These are phyloP conservation scores for Macrotyloma uniflorum DNA, from an alignment of 306 rosid genomes.

Conservation along the genomic window DNA sequence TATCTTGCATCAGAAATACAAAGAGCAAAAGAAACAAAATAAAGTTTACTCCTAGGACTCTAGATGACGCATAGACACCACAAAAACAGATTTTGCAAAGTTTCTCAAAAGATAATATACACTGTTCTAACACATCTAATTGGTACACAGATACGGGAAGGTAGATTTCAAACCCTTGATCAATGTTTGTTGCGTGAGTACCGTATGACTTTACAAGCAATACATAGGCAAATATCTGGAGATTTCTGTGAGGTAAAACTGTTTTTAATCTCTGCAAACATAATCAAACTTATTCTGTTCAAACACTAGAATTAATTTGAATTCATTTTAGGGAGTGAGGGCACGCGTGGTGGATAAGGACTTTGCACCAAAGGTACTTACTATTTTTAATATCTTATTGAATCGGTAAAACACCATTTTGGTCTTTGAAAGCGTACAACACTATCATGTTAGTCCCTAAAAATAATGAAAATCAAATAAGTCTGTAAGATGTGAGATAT, in stretches of 20 bases:
- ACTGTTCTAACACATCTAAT: background rate
- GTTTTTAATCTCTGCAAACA: background rate
- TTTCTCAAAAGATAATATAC: too few relatives aligned
- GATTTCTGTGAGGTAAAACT: constrained; percentile 82
- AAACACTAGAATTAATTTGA: constrained; percentile 31
- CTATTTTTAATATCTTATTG: background rate
- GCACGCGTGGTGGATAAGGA: constrained; percentile 87
- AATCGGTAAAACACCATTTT: too few relatives aligned
- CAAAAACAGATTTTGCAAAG: too few relatives aligned
- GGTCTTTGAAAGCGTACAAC: too few relatives aligned
- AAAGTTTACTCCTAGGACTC: too few relatives aligned
- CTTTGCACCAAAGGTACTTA: constrained; percentile 76
- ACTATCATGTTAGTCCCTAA: too few relatives aligned
- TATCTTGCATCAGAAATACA: too few relatives aligned
- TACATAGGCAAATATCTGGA: constrained; percentile 60
- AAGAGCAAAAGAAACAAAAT: too few relatives aligned
- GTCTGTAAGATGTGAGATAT: too few relatives aligned
- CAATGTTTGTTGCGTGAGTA: constrained; percentile 87
- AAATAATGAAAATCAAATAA: too few relatives aligned
- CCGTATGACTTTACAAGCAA: constrained; percentile 74
- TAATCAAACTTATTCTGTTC: background rate
- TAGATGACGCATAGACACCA: too few relatives aligned
- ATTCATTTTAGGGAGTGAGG: constrained; percentile 73
- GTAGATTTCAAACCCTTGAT: constrained; percentile 84
- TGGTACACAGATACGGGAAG: constrained; percentile 79